Evolutionary conservation across 192 early-diverging fungal species (phyloP).

Genomic region (Phlyctochytrium bullatum): DNA sequence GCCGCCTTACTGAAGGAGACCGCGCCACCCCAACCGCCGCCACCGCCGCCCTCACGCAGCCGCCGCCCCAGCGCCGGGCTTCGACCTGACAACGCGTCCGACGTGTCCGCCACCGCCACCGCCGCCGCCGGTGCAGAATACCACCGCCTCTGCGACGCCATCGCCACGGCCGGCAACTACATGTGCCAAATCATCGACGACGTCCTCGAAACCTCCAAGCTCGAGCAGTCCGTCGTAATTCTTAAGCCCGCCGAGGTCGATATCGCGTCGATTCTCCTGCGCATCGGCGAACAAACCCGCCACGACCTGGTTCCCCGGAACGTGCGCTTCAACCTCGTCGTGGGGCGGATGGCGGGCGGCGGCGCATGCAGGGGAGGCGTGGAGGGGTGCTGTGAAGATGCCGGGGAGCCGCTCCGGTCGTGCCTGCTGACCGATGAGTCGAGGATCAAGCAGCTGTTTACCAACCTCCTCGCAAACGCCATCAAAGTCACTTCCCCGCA

Average conservation of each 20-base stretch:
- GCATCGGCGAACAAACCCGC: not conserved
- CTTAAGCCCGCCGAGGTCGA: not conserved
- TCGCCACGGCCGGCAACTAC: slow-evolving; percentile 3
- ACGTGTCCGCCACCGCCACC: too few relatives aligned
- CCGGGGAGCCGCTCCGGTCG: too few relatives aligned
- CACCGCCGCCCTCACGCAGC: too few relatives aligned
- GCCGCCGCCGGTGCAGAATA: slow-evolving; percentile 5
- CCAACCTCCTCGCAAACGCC: slow-evolving; percentile 15
- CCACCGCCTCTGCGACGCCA: slow-evolving; percentile 11
- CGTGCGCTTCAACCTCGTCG: not conserved
- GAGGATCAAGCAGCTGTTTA: slow-evolving; percentile 6
- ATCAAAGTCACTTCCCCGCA: slow-evolving; percentile 14
- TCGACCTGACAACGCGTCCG: too few relatives aligned
- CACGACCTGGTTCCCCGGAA: not conserved
- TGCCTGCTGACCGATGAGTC: too few relatives aligned
- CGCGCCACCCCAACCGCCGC: too few relatives aligned
- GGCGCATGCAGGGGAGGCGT: too few relatives aligned
- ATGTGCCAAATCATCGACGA: slow-evolving; percentile 24
- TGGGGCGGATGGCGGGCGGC: not conserved
- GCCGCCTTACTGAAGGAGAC: slow-evolving; percentile 6
- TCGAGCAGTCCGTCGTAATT: slow-evolving; percentile 10
- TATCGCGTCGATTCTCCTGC: not conserved
- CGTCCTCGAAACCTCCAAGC: slow-evolving; percentile 13
- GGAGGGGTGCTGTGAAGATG: too few relatives aligned
- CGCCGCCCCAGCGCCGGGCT: too few relatives aligned